Percentiles rank a stretch among this genome's conserved stretches.
Evolutionary conservation across 2,329 filamentous ascomycete species (phyloP).

Genomic region (Monilinia aucupariae): DNA sequence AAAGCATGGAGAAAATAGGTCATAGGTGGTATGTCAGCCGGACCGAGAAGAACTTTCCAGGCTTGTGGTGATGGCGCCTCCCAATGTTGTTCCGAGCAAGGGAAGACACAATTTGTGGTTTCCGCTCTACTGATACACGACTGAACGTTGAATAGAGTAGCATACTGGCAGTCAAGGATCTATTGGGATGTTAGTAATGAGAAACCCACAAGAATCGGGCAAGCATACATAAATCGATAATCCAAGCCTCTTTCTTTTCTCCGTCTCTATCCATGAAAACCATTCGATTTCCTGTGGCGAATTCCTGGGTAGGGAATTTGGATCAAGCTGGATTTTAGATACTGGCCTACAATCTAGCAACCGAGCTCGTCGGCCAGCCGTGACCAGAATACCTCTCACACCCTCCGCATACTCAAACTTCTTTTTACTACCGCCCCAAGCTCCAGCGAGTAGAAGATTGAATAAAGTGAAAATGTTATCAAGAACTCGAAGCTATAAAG

Average conservation of each 20-base stretch:
- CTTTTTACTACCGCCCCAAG: conserved; percentile 32
- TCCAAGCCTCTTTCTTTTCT: conserved; percentile 31
- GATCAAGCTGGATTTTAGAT: conserved; percentile 21
- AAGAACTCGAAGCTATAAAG: conserved; percentile 24
- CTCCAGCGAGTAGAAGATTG: conserved; percentile 29
- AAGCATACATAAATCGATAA: conserved; percentile 31
- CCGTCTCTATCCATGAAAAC: conserved; percentile 32
- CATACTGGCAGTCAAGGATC: conserved; percentile 32
- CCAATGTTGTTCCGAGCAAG: conserved; percentile 30
- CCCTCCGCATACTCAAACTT: conserved; percentile 33
- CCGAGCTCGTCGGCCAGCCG: conserved; percentile 27
- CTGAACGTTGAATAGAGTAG: conserved; percentile 32
- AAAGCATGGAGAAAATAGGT: conserved; percentile 31
- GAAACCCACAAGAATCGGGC: neutral
- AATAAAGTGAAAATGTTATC: conserved; percentile 32
- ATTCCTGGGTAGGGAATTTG: conserved; percentile 20
- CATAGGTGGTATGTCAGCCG: conserved; percentile 23
- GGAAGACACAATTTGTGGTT: conserved; percentile 32
- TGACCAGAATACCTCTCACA: conserved; percentile 28
- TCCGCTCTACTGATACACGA: conserved; percentile 32
- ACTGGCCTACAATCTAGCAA: conserved; percentile 31
- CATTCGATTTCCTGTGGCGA: conserved; percentile 25
- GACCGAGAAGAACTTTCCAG: conserved; percentile 28
- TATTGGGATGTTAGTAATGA: conserved; percentile 9
- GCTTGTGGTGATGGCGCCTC: conserved; percentile 24